Evolutionary conservation across 2,329 filamentous ascomycete species (phyloP).

Genomic region (Cladosporium velox): DNA sequence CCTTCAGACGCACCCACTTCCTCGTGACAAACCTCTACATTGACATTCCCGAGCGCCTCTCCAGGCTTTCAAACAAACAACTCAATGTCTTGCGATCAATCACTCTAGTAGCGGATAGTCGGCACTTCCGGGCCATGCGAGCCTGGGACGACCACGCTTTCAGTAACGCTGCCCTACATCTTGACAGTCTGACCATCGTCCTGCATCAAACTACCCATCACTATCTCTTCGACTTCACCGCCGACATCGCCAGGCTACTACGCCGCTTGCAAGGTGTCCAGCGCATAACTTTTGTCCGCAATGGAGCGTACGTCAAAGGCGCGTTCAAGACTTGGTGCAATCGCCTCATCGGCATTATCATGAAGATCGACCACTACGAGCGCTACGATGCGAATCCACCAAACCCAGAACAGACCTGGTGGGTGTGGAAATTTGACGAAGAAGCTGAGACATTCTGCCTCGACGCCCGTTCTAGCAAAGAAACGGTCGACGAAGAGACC

Average conservation of each 20-base stretch:
- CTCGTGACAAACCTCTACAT: constrained; percentile 38
- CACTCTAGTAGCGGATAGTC: constrained; percentile 34
- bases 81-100: constrained; percentile 38
- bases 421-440: constrained; percentile 41
- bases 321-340: constrained; percentile 43
- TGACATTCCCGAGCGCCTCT: constrained; percentile 33
- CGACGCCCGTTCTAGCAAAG: constrained; percentile 33
- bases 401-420: constrained; percentile 41
- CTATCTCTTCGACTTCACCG: constrained; percentile 39
- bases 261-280: constrained; percentile 39
- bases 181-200: constrained; percentile 40
- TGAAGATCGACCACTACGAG: constrained; percentile 45
- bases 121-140: constrained; percentile 36
- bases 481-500: constrained; percentile 37
- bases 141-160: constrained; percentile 40
- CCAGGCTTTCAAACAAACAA: constrained; percentile 31
- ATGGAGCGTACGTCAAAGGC: constrained; percentile 40
- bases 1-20: constrained; percentile 41
- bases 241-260: constrained; percentile 38
- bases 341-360: constrained; percentile 40
- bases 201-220: constrained; percentile 37
- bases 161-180: constrained; percentile 32
- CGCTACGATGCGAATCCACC: constrained; percentile 40
- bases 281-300: constrained; percentile 39
- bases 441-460: constrained; percentile 36